Base-by-base conservation (phyloP, 2,329 filamentous ascomycete genomes). In the Mollisia scopiformis region DNA sequence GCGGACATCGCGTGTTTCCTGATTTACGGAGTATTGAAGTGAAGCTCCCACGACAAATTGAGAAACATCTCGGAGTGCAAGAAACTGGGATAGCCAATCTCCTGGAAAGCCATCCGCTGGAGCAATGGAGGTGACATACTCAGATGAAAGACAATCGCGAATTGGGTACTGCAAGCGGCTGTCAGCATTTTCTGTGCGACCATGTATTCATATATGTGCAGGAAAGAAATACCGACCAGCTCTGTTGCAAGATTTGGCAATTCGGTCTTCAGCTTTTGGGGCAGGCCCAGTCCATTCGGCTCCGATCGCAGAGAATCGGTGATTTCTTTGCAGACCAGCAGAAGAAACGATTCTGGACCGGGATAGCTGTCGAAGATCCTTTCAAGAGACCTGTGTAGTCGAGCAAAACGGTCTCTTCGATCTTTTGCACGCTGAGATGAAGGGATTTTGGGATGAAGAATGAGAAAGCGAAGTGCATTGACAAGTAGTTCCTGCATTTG, bases 341-440 rank as follows among this genome's bases (percentile, higher is more conserved):
- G 69, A 21, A 76, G 68, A 56, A 78, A 77, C 0, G 75, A 76
- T 60, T 75, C 75, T 6, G 72, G 68, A 1, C 72, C 74, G 3
- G 75, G 73, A 62, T 77, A 78, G 57, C 72, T 75, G 62, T 78
- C 76, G 53, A 75, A 76, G 13, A 78, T 63, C 31, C 71, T 72
- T 49, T 78, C 76, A 14, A 78, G 61, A 4, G 72, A 68, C 10
- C 73, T 67, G 61, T 78, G 75, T 33, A 78, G 70, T 1, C 75
- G 75, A 6, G 72, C 69, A 62, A 77, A 77, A 30, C 77, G 71
- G 25, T 77, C 75, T 43, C 74, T 72, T 14, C 75, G 71, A 31
- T 76, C 75, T 54, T 72, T 74, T 3, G 72, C 65, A 11, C 71
- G 66, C 57, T 74, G 72, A 52, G 66, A 70, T 21, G 73, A 58